Base-by-base conservation (phyloP, 164 flowering plant genomes). In the Sextonia rubra region DNA sequence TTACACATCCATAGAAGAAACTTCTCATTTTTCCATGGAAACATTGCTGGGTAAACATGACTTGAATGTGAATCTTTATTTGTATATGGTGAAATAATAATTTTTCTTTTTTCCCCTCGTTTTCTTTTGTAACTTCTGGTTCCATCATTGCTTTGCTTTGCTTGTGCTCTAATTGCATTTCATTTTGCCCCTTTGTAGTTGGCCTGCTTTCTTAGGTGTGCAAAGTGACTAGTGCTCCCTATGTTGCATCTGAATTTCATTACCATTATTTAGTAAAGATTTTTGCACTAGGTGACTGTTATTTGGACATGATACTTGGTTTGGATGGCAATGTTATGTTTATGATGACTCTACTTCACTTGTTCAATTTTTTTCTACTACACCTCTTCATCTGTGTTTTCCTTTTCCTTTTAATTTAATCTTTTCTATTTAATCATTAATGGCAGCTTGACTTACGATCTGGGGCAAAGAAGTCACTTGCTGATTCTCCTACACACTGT, bases 371-470 rank as follows among this genome's bases (percentile, higher is more conserved):
- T 14, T 71, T 56, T 71, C 30, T 63, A 7, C 12, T 3, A 2
- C 48, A 17, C 47, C 29, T 62, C 30, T 47, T 26, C 44, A 37
- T 47, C 47, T 24, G 44, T 63, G 44, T 29, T 23, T 20, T 26
- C 18, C 5, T 60, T 61, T 60, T 73, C 47, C 60, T 55, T 71
- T 72, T 56, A 76, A 47, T 71, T 69, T 52, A 52, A 52, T 15
- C 17, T 15, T 52, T 52, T 52, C 44, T 64, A 71, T 75, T 47
- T 68, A 67, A 68, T n/a, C n/a, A n/a, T n/a, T n/a, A n/a, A n/a
- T 87, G 77, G 71, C 88, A 94, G 99, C 96, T 95, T 83, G 98
- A 95, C 80, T 80, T 95, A 80, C 96, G 98, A 23, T 78, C 76
- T 79, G 99, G 96, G 48, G 91, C 91, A 60, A 95, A 93, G 81